Evolutionary conservation across 345 rosid genomes (phyloP).

Genomic region (Hibiscus mutabilis): DNA sequence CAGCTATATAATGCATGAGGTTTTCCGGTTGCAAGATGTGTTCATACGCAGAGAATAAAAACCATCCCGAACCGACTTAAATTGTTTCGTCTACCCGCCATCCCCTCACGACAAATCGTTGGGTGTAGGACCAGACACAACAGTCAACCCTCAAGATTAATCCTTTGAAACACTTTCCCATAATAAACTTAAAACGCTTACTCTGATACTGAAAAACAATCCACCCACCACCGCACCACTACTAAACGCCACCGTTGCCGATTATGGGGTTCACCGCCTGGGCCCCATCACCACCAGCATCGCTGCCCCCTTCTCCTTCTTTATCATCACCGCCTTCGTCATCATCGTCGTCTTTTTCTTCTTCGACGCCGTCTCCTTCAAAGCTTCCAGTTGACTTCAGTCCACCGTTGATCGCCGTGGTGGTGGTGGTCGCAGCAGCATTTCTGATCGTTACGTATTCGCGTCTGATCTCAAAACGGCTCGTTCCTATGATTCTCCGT

Average conservation of each 20-base stretch:
- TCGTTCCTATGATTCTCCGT: constrained; percentile 39
- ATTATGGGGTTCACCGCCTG: neutral
- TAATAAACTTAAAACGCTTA: neutral
- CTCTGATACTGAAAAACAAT: neutral
- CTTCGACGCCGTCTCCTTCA: constrained; percentile 19
- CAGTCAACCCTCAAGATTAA: constrained; percentile 19
- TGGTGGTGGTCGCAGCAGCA: constrained; percentile 72
- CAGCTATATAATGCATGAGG: neutral
- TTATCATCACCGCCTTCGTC: constrained; percentile 12
- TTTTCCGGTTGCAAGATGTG: neutral
- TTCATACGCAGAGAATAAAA: constrained; percentile 13
- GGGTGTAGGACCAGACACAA: neutral
- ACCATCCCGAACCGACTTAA: constrained; percentile 27
- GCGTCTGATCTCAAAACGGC: constrained; percentile 70
- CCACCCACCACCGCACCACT: neutral
- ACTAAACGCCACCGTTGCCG: constrained; percentile 9
- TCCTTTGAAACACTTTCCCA: neutral
- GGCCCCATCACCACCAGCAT: constrained; percentile 10
- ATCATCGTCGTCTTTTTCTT: constrained; percentile 9
- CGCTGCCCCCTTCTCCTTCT: constrained; percentile 3
- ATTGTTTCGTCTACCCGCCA: constrained; percentile 34
- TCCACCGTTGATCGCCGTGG: constrained; percentile 93
- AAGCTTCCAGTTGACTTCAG: constrained; percentile 63
- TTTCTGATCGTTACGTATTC: constrained; percentile 68
- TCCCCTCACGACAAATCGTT: constrained; percentile 17